phyloP scores from a whole-genome alignment of 2,329 filamentous ascomycete species.

The Colletotrichum tamarilloi region DNA sequence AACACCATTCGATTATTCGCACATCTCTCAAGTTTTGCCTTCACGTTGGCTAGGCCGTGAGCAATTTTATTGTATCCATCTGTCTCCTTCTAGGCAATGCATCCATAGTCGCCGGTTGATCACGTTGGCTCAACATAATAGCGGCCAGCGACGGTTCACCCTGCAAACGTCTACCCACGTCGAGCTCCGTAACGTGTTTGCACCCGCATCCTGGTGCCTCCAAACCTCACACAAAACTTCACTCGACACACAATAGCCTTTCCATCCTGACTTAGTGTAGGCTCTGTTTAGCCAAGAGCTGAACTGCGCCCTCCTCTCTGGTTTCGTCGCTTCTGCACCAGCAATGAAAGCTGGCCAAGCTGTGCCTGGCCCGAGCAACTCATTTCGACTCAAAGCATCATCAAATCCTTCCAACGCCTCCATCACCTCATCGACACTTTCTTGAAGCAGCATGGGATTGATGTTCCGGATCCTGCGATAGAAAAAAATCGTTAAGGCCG shows the following conservation, averaged over 20 bases:
- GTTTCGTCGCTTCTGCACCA: neutral
- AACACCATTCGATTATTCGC: neutral
- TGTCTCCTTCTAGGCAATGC: too few species aligned
- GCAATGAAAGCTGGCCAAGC: conserved; percentile 14
- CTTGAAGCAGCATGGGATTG: neutral
- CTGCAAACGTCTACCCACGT: conserved; percentile 7
- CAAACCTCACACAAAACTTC: neutral
- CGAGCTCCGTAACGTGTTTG: neutral
- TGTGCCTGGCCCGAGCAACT: neutral
- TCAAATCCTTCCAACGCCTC: neutral
- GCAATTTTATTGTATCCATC: too few species aligned
- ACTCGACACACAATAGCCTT: neutral
- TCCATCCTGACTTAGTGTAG: conserved; percentile 2
- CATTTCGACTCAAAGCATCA: neutral
- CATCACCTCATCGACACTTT: conserved; percentile 7
- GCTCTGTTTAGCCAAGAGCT: neutral
- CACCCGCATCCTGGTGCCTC: neutral
- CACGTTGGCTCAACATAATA: neutral
- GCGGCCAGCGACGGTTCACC: neutral
- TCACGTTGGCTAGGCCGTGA: too few species aligned
- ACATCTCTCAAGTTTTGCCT: too few species aligned
- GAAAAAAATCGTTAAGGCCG: conserved; percentile 8
- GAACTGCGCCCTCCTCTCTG: neutral
- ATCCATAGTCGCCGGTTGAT: too few species aligned
- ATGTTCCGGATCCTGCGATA: conserved; percentile 1